Percentiles rank a stretch among this genome's conserved stretches.
Conservation (phyloP, 805 yeast species). For the Pichia deserticola region DNA sequence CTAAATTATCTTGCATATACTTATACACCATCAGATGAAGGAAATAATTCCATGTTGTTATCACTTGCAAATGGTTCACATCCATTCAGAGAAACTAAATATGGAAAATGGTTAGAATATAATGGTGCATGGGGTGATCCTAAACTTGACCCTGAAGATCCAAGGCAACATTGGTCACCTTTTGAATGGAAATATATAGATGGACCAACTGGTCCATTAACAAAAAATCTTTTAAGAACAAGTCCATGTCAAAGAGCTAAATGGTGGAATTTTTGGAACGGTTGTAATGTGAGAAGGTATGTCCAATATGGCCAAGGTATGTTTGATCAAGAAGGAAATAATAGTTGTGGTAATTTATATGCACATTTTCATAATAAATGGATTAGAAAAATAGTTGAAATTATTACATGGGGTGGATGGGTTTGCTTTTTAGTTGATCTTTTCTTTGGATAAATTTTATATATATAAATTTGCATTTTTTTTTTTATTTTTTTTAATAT, state of each 20-base stretch:
- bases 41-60: conserved; percentile 41
- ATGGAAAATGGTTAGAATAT: conserved; percentile 73
- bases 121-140: conserved; percentile 90
- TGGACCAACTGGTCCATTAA: conserved; percentile 89
- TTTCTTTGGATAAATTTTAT: conserved; percentile 27
- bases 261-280: conserved; percentile 88
- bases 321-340: conserved; percentile 76
- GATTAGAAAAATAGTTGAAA: conserved; percentile 28
- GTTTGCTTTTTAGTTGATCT: conserved; percentile 36
- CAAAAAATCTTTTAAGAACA: conserved; percentile 61
- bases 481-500: not conserved
- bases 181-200: conserved; percentile 87
- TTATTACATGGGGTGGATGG: conserved; percentile 40
- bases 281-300: conserved; percentile 71
- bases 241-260: conserved; percentile 77
- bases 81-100: conserved; percentile 43
- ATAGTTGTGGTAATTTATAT: conserved; percentile 54
- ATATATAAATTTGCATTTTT: not conserved
- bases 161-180: conserved; percentile 79
- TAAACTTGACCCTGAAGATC: conserved; percentile 56
- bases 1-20: conserved; percentile 76
- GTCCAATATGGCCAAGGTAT: conserved; percentile 76
- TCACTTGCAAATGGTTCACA: conserved; percentile 40
- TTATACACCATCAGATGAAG: conserved; percentile 40
- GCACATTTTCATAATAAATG: conserved; percentile 12